phyloP scores from a whole-genome alignment of 2,329 filamentous ascomycete species.

The Calonectria pseudoturangicola region DNA sequence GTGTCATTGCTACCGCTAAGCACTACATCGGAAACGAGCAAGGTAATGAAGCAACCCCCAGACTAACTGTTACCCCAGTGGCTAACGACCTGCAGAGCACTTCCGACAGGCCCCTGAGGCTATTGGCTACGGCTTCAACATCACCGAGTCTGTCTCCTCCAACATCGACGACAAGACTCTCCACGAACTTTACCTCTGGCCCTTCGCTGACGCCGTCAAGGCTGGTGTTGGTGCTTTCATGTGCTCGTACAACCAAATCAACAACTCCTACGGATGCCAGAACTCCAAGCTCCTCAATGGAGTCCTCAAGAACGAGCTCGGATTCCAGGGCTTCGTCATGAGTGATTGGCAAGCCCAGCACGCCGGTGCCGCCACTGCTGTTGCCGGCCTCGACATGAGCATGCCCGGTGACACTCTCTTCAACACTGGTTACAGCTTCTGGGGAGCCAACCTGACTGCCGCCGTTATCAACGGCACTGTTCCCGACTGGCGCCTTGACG shows the following conservation, averaged over 20 bases:
- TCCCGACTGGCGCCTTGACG: constrained; percentile 90
- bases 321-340: constrained; percentile 88
- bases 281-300: constrained; percentile 86
- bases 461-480: constrained; percentile 93
- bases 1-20: constrained; percentile 89
- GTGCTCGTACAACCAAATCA: constrained; percentile 85
- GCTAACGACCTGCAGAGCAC: constrained; percentile 70
- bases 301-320: constrained; percentile 85
- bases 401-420: constrained; percentile 91
- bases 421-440: constrained; percentile 82
- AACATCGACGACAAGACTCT: constrained; percentile 84
- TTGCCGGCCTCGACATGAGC: constrained; percentile 88
- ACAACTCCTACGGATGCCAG: constrained; percentile 87
- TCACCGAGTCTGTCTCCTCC: constrained; percentile 75
- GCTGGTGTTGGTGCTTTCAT: constrained; percentile 79
- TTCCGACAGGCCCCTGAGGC: constrained; percentile 80
- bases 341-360: constrained; percentile 89
- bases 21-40: constrained; percentile 86
- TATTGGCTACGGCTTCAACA: constrained; percentile 72
- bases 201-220: constrained; percentile 82
- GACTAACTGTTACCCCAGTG: accelerated
- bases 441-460: constrained; percentile 91
- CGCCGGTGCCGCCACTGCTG: constrained; percentile 77
- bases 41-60: constrained; percentile 54
- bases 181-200: constrained; percentile 87